Base-by-base conservation (phyloP, 1,139 yeast genomes). In the Kluyveromyces marxianus region DNA sequence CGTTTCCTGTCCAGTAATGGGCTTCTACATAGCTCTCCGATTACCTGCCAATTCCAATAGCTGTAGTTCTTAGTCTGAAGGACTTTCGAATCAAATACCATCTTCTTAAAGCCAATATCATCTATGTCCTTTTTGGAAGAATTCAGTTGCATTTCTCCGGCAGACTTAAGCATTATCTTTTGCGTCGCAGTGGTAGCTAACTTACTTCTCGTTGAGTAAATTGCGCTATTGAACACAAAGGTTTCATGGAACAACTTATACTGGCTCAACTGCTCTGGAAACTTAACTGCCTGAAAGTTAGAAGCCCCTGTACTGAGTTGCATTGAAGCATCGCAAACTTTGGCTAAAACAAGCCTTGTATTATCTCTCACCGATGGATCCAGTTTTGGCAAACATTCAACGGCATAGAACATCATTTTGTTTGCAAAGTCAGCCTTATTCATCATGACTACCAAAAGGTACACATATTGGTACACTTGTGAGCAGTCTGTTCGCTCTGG, bases 1-100 rank as follows among this genome's bases (percentile, higher is more conserved):
- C 89, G 69, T 52, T 72, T 76, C 0, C 88, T 83, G 55, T 80
- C 83, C 47, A 78, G 65, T 26, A 92, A 67, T 0, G 97, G 96
- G 0, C 97, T 96, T 54, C 77, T 84, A 50, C 89, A 75, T 25
- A 92, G 66, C 47, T 78, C 83, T 6, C 76, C 68, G 2, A 90
- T 68, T 1, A 81, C 69, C 31, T 75, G 76, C 96, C 97, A 90
- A 58, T 89, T 83, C 99, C 99, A 94, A 44, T 80, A 81, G 3
- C 80, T 72, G 58, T 75, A 89, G 45, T 83, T 88, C 59, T 90
- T 92, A 0, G 95, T 81, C 4, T 83, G 75, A 39, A 88, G 64
- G 1, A 92, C 89, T 52, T 75, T 80, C 0, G 96, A 80, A 43
- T 82, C 82, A 37, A 70, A 68, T 5, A 92, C 71, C 68, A 86